Evolutionary conservation across 345 rosid genomes (phyloP).

Genomic region (Aquilaria yunnanensis): DNA sequence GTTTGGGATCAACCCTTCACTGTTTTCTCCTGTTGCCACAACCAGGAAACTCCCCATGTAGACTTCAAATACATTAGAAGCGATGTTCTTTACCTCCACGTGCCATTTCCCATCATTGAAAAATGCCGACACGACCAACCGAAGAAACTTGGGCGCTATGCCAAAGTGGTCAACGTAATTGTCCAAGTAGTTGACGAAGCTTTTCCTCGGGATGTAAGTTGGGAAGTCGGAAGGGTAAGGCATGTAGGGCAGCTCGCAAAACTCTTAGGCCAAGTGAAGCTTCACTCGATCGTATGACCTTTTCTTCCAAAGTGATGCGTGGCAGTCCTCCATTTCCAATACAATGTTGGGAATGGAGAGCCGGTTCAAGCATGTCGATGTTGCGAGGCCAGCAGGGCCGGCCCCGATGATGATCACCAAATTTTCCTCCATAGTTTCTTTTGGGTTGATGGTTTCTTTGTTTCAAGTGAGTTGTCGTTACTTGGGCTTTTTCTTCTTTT

Average conservation of each 20-base stretch:
- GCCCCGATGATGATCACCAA: conserved; percentile 45
- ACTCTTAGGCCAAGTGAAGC: conserved; percentile 43
- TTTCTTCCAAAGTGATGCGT: conserved; percentile 51
- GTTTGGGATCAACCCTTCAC: conserved; percentile 30
- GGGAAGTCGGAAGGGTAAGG: conserved; percentile 27
- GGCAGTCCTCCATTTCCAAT: conserved; percentile 48
- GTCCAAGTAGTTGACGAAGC: conserved; percentile 43
- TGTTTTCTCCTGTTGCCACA: conserved; percentile 44
- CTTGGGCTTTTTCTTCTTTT: too few species aligned
- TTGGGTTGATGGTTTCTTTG: too few species aligned
- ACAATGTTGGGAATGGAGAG: conserved; percentile 31
- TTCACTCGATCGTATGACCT: conserved; percentile 41
- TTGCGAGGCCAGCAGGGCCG: conserved; percentile 56
- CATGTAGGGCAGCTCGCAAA: conserved; percentile 49
- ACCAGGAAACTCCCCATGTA: conserved; percentile 39
- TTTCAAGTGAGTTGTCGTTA: too few species aligned
- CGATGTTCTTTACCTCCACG: conserved; percentile 19
- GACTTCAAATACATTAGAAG: not conserved
- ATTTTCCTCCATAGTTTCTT: not conserved
- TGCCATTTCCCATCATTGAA: conserved; percentile 29
- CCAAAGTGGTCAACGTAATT: conserved; percentile 32
- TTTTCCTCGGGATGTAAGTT: conserved; percentile 30
- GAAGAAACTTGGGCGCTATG: conserved; percentile 22
- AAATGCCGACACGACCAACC: conserved; percentile 20
- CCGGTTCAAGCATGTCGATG: conserved; percentile 42